These are phyloP conservation scores for Sugiyamaella lignohabitans DNA, from an alignment of 805 yeast species.

Conservation along the genomic window DNA sequence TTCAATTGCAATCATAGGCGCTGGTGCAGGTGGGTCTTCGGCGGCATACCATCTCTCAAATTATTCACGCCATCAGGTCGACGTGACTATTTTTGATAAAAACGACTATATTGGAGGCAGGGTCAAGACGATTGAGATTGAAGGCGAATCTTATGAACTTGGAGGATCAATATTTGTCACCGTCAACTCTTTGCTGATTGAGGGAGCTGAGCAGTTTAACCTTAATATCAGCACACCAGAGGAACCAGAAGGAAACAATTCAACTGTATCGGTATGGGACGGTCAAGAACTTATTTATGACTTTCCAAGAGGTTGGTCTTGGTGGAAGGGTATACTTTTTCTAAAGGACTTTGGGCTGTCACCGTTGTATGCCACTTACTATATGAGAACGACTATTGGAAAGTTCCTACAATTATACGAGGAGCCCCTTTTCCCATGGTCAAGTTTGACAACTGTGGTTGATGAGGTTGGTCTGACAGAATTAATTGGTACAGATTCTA, in stretches of 20 bases:
- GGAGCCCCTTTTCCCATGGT: slow-evolving; percentile 35
- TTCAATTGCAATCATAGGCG: slow-evolving; percentile 40
- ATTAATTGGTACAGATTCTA: slow-evolving; percentile 24
- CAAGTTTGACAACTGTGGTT: slow-evolving; percentile 22
- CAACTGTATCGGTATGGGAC: slow-evolving; percentile 32
- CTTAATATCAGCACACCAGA: slow-evolving; percentile 20
- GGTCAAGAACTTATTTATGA: slow-evolving; percentile 22
- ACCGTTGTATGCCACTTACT: slow-evolving; percentile 23
- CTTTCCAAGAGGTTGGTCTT: slow-evolving; percentile 5
- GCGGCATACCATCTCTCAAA: slow-evolving; percentile 42
- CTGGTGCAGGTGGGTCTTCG: slow-evolving; percentile 48
- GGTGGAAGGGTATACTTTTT: slow-evolving; percentile 10
- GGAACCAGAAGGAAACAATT: slow-evolving; percentile 16
- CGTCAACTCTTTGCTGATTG: slow-evolving; percentile 35
- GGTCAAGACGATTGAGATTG: slow-evolving; percentile 34
- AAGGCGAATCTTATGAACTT: slow-evolving; percentile 34
- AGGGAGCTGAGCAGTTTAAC: slow-evolving; percentile 36
- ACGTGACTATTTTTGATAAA: slow-evolving; percentile 40
- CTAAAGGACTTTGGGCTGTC: slow-evolving; percentile 15
- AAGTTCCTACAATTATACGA: slow-evolving; percentile 32
- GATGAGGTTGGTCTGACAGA: slow-evolving; percentile 26
- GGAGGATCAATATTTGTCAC: slow-evolving; percentile 44
- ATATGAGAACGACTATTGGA: slow-evolving; percentile 21
- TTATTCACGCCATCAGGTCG: slow-evolving; percentile 29
- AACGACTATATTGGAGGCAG: slow-evolving; percentile 42